Evolutionary conservation across 345 rosid genomes (phyloP).

Genomic region (Gossypium raimondii): DNA sequence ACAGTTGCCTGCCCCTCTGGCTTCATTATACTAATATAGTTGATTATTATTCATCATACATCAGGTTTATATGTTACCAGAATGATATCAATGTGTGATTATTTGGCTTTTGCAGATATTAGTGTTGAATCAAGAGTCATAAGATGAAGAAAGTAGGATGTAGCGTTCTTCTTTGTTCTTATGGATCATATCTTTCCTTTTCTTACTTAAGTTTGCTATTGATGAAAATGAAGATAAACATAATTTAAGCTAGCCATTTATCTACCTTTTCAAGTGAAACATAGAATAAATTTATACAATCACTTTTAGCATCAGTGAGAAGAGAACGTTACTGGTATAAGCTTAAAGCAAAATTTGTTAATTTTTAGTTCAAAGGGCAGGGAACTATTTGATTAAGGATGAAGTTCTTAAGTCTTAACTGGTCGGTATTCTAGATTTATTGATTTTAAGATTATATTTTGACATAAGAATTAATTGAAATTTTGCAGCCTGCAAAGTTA

Average conservation of each 20-base stretch:
- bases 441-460: not conserved
- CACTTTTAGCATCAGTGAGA: not conserved
- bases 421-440: not conserved
- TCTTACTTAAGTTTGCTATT: not conserved
- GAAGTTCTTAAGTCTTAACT: slow-evolving; percentile 7
- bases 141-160: not conserved
- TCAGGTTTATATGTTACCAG: not conserved
- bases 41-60: not conserved
- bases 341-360: not conserved
- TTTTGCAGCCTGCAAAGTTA: slow-evolving; percentile 79
- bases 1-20: not conserved
- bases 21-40: not conserved
- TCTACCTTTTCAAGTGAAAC: not conserved
- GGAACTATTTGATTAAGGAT: not conserved
- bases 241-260: not conserved
- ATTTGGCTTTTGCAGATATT: not conserved
- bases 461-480: slow-evolving; percentile 18
- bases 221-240: not conserved
- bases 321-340: not conserved
- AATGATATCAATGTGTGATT: not conserved
- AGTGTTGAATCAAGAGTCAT: not conserved
- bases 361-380: not conserved
- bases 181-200: not conserved
- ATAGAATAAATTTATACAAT: not conserved
- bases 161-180: not conserved